Evolutionary conservation across 768 basidiomycete genomes (phyloP).

Genomic region (Lactarius akahatsu): DNA sequence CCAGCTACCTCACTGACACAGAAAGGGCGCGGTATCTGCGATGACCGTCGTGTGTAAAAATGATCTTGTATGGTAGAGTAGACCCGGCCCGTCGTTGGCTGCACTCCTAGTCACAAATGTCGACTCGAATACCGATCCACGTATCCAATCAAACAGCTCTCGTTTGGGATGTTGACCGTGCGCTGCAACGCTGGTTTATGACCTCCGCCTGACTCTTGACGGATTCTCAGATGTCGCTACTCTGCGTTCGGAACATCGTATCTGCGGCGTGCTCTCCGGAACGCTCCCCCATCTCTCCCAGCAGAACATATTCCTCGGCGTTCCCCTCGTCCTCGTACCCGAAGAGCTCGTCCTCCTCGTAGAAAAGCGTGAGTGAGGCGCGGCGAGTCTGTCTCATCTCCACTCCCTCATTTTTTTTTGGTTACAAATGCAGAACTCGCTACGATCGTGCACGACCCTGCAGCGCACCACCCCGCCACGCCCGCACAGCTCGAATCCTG

Average conservation of each 20-base stretch:
- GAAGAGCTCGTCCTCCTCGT: conserved; percentile 92
- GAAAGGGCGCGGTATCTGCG: conserved; percentile 14
- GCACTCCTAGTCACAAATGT: not conserved
- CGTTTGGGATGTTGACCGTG: conserved; percentile 88
- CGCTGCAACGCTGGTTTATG: conserved; percentile 17
- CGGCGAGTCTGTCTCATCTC: not conserved
- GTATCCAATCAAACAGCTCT: conserved; percentile 77
- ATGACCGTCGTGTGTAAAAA: not conserved
- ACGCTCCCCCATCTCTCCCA: conserved; percentile 94
- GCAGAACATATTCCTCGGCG: conserved; percentile 93
- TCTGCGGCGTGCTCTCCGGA: conserved; percentile 84
- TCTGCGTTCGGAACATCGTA: conserved; percentile 74
- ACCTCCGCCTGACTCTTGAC: not conserved
- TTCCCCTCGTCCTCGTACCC: conserved; percentile 84
- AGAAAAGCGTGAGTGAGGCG: conserved; percentile 58
- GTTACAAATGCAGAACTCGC: conserved; percentile 46
- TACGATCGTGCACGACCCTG: conserved; percentile 69
- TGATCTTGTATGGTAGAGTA: not conserved
- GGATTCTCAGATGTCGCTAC: conserved; percentile 66
- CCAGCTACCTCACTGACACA: conserved; percentile 19
- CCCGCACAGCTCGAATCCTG: conserved; percentile 50
- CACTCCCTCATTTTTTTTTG: not conserved
- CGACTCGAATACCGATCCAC: conserved; percentile 26
- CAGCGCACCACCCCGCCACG: conserved; percentile 53
- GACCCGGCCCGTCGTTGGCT: not conserved